phyloP scores from a whole-genome alignment of 1,284 basidiomycete genomes.

The Boletellus sp. region DNA sequence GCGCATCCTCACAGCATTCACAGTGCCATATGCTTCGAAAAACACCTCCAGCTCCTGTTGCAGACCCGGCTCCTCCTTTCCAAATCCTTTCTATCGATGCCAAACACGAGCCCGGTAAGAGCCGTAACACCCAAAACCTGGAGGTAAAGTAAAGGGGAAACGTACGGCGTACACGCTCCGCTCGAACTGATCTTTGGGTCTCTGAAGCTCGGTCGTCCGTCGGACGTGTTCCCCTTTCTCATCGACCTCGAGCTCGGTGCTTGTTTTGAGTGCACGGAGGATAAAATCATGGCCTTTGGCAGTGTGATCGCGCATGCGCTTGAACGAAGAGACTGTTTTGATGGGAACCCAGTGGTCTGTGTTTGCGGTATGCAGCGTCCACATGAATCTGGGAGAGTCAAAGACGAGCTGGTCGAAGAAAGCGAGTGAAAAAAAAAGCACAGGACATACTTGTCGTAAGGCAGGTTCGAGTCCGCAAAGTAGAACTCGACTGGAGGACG shows the following conservation, averaged over 20 bases:
- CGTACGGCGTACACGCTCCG: constrained; percentile 82
- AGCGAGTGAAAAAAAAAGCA: not conserved
- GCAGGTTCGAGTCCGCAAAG: constrained; percentile 94
- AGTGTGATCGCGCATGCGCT: constrained; percentile 84
- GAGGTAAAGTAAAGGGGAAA: constrained; percentile 20
- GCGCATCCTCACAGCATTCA: constrained; percentile 87
- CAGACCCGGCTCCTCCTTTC: constrained; percentile 64
- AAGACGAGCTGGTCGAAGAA: not conserved
- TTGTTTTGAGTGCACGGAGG: constrained; percentile 57
- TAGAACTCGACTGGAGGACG: constrained; percentile 87
- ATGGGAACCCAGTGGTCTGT: constrained; percentile 90
- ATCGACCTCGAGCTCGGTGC: constrained; percentile 75
- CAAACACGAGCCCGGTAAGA: no score
- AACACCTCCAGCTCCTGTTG: constrained; percentile 82
- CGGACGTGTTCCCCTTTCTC: constrained; percentile 73
- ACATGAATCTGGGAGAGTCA: constrained; percentile 77
- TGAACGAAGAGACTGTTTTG: constrained; percentile 88
- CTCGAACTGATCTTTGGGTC: constrained; percentile 73
- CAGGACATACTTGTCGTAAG: constrained; percentile 78
- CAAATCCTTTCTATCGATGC: constrained; percentile 79
- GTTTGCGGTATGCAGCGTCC: constrained; percentile 77
- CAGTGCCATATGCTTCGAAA: constrained; percentile 79
- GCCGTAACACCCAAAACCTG: no score
- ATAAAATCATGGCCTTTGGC: constrained; percentile 64
- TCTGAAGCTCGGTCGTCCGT: constrained; percentile 66